phyloP scores from a whole-genome alignment of 2,329 filamentous ascomycete genomes.

The Ampelomyces quisqualis region DNA sequence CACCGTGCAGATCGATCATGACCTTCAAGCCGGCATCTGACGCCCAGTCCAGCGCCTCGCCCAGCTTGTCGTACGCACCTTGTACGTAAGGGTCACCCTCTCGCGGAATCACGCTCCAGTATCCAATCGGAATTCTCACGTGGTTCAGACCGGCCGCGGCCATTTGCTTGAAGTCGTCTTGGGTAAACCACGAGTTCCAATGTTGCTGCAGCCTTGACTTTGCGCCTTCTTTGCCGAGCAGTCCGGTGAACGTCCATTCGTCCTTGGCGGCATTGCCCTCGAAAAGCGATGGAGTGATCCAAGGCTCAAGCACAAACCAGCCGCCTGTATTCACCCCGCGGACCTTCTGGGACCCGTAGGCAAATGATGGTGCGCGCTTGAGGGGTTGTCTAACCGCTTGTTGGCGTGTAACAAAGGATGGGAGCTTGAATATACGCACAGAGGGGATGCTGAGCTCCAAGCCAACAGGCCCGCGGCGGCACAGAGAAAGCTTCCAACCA shows the following conservation, averaged over 20 bases:
- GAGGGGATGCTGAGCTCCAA: constrained; percentile 33
- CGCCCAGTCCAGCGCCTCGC: constrained; percentile 61
- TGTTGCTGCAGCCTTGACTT: constrained; percentile 53
- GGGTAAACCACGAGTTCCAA: constrained; percentile 60
- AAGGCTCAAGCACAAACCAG: constrained; percentile 65
- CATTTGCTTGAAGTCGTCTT: constrained; percentile 58
- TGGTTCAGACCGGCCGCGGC: constrained; percentile 61
- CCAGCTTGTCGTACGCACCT: constrained; percentile 60
- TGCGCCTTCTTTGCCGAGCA: constrained; percentile 53
- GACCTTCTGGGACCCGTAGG: constrained; percentile 57
- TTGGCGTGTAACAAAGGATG: neutral
- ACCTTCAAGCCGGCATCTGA: constrained; percentile 60
- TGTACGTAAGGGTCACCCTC: constrained; percentile 62
- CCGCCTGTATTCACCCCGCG: constrained; percentile 67
- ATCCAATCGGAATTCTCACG: constrained; percentile 65
- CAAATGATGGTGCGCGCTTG: constrained; percentile 48
- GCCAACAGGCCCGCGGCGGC: constrained; percentile 33
- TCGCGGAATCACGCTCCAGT: constrained; percentile 60
- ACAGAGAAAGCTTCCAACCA: constrained; percentile 33
- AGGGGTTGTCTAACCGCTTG: constrained; percentile 17
- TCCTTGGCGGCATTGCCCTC: constrained; percentile 57
- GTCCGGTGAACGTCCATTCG: constrained; percentile 57
- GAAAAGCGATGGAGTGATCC: constrained; percentile 65
- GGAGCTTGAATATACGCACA: constrained; percentile 20
- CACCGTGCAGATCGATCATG: constrained; percentile 68